Evolutionary conservation across 23 red algal species (phyloP).

Genomic region (Gracilaria domingensis): DNA sequence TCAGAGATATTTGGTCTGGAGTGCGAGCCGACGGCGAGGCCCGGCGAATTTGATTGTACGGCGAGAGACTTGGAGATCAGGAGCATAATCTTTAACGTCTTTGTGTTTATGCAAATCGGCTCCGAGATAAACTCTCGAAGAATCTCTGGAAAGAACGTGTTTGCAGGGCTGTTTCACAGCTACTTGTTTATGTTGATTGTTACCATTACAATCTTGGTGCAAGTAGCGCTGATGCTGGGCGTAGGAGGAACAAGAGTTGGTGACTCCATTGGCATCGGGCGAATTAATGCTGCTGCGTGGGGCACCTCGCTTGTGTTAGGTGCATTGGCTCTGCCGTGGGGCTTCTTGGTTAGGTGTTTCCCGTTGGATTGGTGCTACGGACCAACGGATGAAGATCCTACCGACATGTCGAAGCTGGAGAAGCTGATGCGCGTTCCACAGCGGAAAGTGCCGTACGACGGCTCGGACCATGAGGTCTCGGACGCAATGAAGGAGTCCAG

Average conservation of each 20-base stretch:
- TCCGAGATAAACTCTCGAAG: conserved; percentile 86
- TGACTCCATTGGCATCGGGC: conserved; percentile 78
- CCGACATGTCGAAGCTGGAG: conserved; percentile 79
- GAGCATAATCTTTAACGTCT: conserved; percentile 91
- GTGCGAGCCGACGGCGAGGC: conserved; percentile 47
- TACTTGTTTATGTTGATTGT: conserved; percentile 77
- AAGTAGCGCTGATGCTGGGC: conserved; percentile 78
- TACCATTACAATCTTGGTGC: conserved; percentile 70
- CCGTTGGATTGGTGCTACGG: conserved; percentile 89
- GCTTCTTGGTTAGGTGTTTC: conserved; percentile 70
- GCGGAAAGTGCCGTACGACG: conserved; percentile 39
- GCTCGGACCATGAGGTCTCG: conserved; percentile 18
- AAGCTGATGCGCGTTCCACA: conserved; percentile 69
- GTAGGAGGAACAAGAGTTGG: conserved; percentile 83
- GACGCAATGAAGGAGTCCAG: conserved; percentile 35
- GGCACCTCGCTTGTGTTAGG: conserved; percentile 67
- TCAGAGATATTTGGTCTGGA: conserved; percentile 71
- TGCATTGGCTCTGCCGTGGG: conserved; percentile 74
- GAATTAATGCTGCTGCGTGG: conserved; percentile 69
- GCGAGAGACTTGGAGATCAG: conserved; percentile 66
- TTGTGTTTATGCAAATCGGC: conserved; percentile 94
- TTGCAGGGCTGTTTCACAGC: conserved; percentile 60
- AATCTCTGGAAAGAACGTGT: conserved; percentile 72
- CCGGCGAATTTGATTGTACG: conserved; percentile 41
- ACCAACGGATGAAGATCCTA: conserved; percentile 79